Evolutionary conservation across 106 monocot genomes (phyloP).

Genomic region (Triglochin maritima): DNA sequence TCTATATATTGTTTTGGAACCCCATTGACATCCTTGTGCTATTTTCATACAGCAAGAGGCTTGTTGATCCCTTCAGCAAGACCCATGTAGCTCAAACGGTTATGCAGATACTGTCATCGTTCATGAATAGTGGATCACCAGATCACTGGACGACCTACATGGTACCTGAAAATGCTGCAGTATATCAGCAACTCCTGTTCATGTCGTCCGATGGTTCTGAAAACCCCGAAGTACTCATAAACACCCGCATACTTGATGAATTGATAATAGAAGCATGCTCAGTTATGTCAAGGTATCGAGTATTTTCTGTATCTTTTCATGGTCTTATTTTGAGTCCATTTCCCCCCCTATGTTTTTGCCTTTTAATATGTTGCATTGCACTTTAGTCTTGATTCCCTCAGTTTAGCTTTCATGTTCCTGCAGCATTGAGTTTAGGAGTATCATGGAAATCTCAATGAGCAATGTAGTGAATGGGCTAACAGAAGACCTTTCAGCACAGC

Average conservation of each 20-base stretch:
- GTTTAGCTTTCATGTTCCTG: conserved; percentile 2
- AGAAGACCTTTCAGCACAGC: conserved; percentile 29
- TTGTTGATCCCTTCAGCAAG: conserved; percentile 52
- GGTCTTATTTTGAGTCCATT: background rate
- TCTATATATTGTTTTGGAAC: no score
- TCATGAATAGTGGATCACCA: conserved; percentile 40
- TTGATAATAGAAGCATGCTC: conserved; percentile 62
- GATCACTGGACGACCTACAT: conserved; percentile 57
- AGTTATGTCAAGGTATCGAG: conserved; percentile 62
- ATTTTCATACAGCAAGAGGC: conserved; percentile 48
- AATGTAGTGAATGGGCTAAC: conserved; percentile 47
- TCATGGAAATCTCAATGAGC: conserved; percentile 47
- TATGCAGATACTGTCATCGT: conserved; percentile 46
- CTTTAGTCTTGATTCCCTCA: background rate
- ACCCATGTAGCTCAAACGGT: conserved; percentile 46
- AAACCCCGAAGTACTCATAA: conserved; percentile 41
- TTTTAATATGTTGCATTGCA: background rate
- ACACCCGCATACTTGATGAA: conserved; percentile 65
- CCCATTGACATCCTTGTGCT: background rate
- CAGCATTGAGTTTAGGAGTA: conserved; percentile 64
- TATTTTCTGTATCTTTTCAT: background rate
- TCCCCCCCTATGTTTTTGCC: background rate
- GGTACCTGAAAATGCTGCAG: conserved; percentile 56
- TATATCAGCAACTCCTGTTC: conserved; percentile 41
- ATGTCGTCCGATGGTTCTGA: conserved; percentile 49